phyloP scores from a whole-genome alignment of 148 eudicot species.

The Rhododendron griersonianum region DNA sequence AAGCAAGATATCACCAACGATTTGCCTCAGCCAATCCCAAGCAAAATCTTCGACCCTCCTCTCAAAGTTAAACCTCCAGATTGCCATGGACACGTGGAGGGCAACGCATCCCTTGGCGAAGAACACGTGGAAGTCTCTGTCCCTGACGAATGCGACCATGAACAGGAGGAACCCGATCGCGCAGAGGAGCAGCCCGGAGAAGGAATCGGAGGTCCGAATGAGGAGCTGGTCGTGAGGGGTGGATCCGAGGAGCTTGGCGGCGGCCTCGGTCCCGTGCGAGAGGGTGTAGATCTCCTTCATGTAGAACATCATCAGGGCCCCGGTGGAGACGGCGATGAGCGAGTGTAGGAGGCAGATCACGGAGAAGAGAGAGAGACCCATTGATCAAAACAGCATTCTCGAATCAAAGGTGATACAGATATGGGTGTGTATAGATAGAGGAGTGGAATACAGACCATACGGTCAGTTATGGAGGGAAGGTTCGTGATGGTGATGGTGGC shows the following conservation, averaged over 20 bases:
- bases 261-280: constrained; percentile 12
- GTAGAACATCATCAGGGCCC: constrained; percentile 14
- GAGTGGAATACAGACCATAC: background rate
- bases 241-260: constrained; percentile 3
- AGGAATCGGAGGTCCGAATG: constrained; percentile 15
- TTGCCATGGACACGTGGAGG: constrained; percentile 13
- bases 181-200: constrained; percentile 14
- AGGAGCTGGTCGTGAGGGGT: constrained; percentile 10
- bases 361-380: constrained; percentile 11
- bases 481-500: background rate
- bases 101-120: constrained; percentile 13
- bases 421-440: background rate
- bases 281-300: constrained; percentile 14
- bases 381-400: background rate
- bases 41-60: constrained; percentile 21
- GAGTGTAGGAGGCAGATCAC: constrained; percentile 20
- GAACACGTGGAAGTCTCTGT: constrained; percentile 11
- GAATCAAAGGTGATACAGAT: background rate
- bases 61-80: constrained; percentile 19
- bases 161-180: constrained; percentile 10
- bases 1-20: constrained; percentile 15
- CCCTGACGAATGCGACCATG: constrained; percentile 13
- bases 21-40: constrained; percentile 19
- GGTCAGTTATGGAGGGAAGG: background rate
- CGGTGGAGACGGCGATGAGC: constrained; percentile 4